phyloP scores from a whole-genome alignment of 441 rosid species.

The Gossypium lobatum region DNA sequence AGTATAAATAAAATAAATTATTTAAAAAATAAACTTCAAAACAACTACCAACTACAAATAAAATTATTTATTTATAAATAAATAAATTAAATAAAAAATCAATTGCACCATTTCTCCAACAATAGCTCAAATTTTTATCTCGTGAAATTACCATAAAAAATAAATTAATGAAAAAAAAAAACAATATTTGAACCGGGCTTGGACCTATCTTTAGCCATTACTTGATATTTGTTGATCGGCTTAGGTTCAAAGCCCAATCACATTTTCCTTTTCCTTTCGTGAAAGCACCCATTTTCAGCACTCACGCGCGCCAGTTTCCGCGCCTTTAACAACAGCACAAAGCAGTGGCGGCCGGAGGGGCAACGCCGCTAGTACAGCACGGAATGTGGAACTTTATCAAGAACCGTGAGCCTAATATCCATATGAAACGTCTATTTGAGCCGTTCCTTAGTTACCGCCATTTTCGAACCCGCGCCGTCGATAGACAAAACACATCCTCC shows the following conservation, averaged over 20 bases:
- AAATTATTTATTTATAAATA: too few species aligned
- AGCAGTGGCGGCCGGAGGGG: neutral
- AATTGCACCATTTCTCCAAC: too few species aligned
- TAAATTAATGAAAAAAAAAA: neutral
- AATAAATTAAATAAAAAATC: too few species aligned
- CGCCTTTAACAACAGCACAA: neutral
- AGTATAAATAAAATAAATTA: too few species aligned
- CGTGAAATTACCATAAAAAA: too few species aligned
- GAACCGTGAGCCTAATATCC: slow-evolving; percentile 17
- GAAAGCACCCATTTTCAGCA: neutral
- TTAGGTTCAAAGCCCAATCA: neutral
- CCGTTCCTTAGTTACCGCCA: slow-evolving; percentile 25
- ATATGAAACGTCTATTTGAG: slow-evolving; percentile 4
- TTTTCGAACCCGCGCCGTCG: slow-evolving; percentile 28
- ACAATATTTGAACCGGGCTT: neutral
- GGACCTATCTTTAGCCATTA: neutral
- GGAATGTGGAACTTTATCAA: slow-evolving; percentile 35
- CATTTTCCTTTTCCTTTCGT: neutral
- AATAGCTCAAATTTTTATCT: too few species aligned
- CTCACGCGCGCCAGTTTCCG: neutral
- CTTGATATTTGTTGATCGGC: neutral
- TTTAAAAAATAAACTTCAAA: too few species aligned
- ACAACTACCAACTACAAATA: too few species aligned
- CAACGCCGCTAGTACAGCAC: neutral
- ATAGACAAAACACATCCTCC: slow-evolving; percentile 29